phyloP scores from a whole-genome alignment of 257 asterid genomes.

The Perilla frutescens region DNA sequence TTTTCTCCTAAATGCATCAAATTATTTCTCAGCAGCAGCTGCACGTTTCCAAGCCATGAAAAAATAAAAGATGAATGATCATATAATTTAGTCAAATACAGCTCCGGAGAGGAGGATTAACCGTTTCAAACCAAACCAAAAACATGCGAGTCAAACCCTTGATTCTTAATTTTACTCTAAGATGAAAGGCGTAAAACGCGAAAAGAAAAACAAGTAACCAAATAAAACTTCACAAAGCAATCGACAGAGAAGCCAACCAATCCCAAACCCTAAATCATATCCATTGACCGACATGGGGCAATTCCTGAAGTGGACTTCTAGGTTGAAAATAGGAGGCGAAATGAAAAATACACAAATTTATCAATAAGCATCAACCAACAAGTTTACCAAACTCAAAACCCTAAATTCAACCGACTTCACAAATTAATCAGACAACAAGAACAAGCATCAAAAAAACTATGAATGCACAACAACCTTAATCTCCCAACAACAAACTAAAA shows the following conservation, averaged over 20 bases:
- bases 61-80: not conserved
- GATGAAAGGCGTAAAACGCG: not conserved
- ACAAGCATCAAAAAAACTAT: not conserved
- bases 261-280: constrained; percentile 36
- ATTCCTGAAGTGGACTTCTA: not conserved
- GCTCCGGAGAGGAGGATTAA: not conserved
- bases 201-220: not conserved
- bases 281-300: constrained; percentile 16
- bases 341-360: not conserved
- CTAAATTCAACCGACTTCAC: constrained; percentile 30
- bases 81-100: not conserved
- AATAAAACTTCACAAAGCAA: not conserved
- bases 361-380: constrained; percentile 19
- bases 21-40: not conserved
- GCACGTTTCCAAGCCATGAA: not conserved
- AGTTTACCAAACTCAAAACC: constrained; percentile 31
- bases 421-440: constrained; percentile 12
- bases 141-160: constrained; percentile 7
- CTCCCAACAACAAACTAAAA: constrained; percentile 16
- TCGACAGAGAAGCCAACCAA: not conserved
- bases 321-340: not conserved
- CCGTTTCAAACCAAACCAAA: not conserved
- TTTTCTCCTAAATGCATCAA: not conserved
- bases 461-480: constrained; percentile 15
- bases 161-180: not conserved